Percentiles rank a stretch among this genome's conserved stretches.
Evolutionary conservation across 2,329 filamentous ascomycete species (phyloP).

Genomic region (Colletotrichum sp.): DNA sequence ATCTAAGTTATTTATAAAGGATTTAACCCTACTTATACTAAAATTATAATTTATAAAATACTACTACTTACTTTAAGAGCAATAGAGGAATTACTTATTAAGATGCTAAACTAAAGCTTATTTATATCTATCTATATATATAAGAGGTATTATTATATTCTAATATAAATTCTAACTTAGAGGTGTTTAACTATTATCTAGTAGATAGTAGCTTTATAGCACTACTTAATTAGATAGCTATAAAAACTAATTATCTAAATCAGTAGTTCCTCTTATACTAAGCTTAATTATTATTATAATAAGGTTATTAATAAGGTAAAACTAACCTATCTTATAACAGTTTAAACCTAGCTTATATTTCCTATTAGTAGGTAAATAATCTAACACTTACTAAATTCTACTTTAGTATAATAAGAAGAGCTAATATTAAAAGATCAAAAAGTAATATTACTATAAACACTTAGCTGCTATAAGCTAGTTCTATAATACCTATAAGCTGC

Average conservation of each 20-base stretch:
- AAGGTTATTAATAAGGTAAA: conserved; percentile 35
- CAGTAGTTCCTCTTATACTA: neutral
- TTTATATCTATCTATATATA: neutral
- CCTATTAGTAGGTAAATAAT: conserved; percentile 37
- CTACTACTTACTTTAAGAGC: neutral
- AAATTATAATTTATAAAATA: neutral
- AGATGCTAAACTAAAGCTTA: neutral
- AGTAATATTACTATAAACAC: neutral
- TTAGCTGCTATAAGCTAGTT: conserved; percentile 28
- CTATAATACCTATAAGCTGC: no score
- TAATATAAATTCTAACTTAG: neutral
- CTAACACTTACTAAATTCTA: conserved; percentile 37
- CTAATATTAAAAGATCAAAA: neutral
- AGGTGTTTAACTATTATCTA: neutral
- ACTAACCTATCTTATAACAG: conserved; percentile 18
- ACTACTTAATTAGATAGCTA: neutral
- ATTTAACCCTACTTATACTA: neutral
- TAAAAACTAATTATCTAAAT: neutral
- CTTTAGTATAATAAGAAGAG: conserved; percentile 34
- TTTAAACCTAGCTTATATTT: conserved; percentile 35
- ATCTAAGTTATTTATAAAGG: neutral
- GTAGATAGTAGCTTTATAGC: neutral
- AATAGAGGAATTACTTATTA: conserved; percentile 18
- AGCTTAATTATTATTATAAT: neutral
- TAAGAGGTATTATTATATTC: accelerated